These are phyloP conservation scores for Umbelopsis isabellina DNA, from an alignment of 192 early-diverging fungal genomes.

Conservation along the genomic window DNA sequence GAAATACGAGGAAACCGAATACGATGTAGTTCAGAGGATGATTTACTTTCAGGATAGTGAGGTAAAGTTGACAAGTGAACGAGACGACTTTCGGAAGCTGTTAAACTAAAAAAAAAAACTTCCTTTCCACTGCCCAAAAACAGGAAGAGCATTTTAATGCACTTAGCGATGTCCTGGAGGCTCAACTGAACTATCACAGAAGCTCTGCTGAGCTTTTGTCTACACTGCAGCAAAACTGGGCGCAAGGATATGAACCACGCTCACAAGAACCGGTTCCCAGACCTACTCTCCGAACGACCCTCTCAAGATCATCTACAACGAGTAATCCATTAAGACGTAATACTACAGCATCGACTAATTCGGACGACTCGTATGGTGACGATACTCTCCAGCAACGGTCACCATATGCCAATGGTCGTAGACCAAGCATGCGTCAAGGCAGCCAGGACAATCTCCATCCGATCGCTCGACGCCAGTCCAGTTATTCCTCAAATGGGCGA, in stretches of 20 bases:
- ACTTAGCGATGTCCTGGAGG: constrained; percentile 35
- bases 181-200: constrained; percentile 33
- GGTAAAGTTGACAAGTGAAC: constrained; percentile 60
- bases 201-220: constrained; percentile 24
- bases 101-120: not conserved
- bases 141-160: constrained; percentile 38
- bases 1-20: constrained; percentile 92
- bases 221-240: constrained; percentile 9
- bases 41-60: constrained; percentile 81
- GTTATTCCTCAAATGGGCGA: not conserved
- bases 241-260: constrained; percentile 5
- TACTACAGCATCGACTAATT: not conserved
- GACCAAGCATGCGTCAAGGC: constrained; percentile 1
- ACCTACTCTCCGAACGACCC: not conserved
- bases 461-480: not conserved
- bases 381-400: not conserved
- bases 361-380: not conserved
- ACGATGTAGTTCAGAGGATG: constrained; percentile 80
- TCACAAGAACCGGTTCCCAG: not conserved
- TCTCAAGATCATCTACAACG: constrained; percentile 3
- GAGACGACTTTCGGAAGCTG: not conserved
- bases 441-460: constrained; percentile 8
- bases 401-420: not conserved
- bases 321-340: not conserved
- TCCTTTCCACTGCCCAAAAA: not conserved